Evolutionary conservation across 805 yeast species (phyloP).

Genomic region (Kockiozyma suomiensis): DNA sequence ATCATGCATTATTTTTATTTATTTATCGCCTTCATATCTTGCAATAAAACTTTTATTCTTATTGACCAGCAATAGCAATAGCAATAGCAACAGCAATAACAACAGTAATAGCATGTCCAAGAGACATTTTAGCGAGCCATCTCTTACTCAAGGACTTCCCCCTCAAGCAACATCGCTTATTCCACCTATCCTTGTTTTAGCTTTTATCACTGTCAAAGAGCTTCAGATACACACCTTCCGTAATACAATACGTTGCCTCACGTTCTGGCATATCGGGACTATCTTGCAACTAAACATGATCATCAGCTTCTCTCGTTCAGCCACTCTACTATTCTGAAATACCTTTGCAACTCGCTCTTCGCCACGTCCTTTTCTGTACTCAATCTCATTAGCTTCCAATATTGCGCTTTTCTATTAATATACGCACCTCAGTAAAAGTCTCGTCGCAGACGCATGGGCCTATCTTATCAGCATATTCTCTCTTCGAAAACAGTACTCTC

Average conservation of each 20-base stretch:
- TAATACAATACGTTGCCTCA: constrained; percentile 73
- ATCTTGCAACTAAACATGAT: constrained; percentile 58
- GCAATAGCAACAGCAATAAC: constrained; percentile 3
- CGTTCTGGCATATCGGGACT: constrained; percentile 82
- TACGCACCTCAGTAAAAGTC: constrained; percentile 55
- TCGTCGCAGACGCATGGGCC: constrained; percentile 66
- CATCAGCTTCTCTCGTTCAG: background rate
- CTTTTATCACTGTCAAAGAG: background rate
- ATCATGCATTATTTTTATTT: background rate
- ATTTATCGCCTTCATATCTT: background rate
- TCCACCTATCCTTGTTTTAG: constrained; percentile 16
- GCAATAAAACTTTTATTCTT: too few relatives aligned
- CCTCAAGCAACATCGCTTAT: constrained; percentile 28
- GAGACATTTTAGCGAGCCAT: background rate
- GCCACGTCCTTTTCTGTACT: constrained; percentile 72
- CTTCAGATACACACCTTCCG: constrained; percentile 50
- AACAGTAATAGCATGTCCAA: too few relatives aligned
- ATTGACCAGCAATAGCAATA: background rate
- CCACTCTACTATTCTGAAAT: background rate
- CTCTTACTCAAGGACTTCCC: background rate
- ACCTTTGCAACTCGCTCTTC: constrained; percentile 76
- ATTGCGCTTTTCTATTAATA: background rate
- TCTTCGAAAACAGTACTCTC: background rate
- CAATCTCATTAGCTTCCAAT: background rate
- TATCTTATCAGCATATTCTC: background rate